Evolutionary conservation across 148 eudicot genomes (phyloP).

Genomic region (Heliosperma pusillum): DNA sequence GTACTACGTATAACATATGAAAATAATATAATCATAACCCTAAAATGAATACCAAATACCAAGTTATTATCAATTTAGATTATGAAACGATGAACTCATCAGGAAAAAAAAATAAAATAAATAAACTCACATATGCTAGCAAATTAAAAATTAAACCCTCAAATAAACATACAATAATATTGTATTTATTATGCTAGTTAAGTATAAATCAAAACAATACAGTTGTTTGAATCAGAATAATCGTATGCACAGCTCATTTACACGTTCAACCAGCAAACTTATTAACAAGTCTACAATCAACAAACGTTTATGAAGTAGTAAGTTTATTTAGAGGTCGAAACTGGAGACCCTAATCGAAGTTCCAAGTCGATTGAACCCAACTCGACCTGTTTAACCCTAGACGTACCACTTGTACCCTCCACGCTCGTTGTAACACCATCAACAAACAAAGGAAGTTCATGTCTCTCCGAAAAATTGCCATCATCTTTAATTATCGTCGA

Average conservation of each 20-base stretch:
- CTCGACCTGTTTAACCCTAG: slow-evolving; percentile 3
- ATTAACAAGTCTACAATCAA: background rate
- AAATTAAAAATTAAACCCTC: too few relatives aligned
- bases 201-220: background rate
- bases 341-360: slow-evolving; percentile 40
- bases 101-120: too few relatives aligned
- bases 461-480: background rate
- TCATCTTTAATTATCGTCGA: background rate
- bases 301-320: background rate
- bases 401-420: background rate
- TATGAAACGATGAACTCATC: too few relatives aligned
- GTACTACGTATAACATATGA: too few relatives aligned
- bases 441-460: slow-evolving; percentile 30
- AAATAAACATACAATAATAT: too few relatives aligned
- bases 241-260: background rate
- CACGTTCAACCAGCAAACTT: slow-evolving; percentile 11
- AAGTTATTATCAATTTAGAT: too few relatives aligned
- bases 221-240: background rate
- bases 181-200: too few relatives aligned
- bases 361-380: slow-evolving; percentile 30
- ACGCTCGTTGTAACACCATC: slow-evolving; percentile 5
- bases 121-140: too few relatives aligned
- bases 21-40: too few relatives aligned
- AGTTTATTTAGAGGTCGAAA: background rate
- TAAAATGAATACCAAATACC: too few relatives aligned